A percentile compares a stretch with the other conserved stretches of the same genome.
Conservation (phyloP, 495 filamentous ascomycete genomes). For the Tuber microsphaerosporum region DNA sequence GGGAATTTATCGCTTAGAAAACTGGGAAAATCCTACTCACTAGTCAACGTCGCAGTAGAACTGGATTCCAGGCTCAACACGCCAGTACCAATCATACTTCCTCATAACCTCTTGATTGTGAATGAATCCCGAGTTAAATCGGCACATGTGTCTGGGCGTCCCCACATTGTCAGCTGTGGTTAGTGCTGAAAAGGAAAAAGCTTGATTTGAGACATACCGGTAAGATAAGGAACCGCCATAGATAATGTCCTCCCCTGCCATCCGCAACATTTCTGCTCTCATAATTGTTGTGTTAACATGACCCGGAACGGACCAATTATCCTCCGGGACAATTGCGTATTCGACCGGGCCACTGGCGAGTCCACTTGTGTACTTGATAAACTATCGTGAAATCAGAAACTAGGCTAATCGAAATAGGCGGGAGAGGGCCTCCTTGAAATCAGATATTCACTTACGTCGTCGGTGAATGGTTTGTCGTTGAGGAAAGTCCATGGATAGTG, state of each 20-base stretch:
- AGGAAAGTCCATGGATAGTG: conserved; percentile 99
- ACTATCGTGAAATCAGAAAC: conserved; percentile 16
- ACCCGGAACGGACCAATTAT: conserved; percentile 82
- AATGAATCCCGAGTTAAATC: conserved; percentile 95
- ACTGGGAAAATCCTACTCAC: conserved; percentile 51
- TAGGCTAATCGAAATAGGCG: neutral
- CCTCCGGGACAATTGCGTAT: conserved; percentile 73
- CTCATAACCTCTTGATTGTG: conserved; percentile 83
- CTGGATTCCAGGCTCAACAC: conserved; percentile 50
- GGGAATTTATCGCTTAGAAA: conserved; percentile 45
- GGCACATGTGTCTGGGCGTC: conserved; percentile 66
- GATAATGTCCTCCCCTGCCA: conserved; percentile 76
- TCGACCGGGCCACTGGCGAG: conserved; percentile 35
- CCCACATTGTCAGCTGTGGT: neutral
- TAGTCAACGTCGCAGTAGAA: conserved; percentile 45
- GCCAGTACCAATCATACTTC: conserved; percentile 82
- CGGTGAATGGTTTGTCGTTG: conserved; percentile 85
- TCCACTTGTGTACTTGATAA: conserved; percentile 32
- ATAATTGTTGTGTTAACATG: conserved; percentile 85
- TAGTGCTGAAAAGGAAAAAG: neutral
- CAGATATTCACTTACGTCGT: conserved; percentile 48
- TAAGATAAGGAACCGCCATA: conserved; percentile 84
- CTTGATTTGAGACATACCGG: conserved; percentile 96
- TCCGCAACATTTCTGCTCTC: conserved; percentile 68
- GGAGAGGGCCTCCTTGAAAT: neutral